Percentiles rank a stretch among this genome's conserved stretches.
phyloP scores from a whole-genome alignment of 2,329 filamentous ascomycete genomes.

The Exserohilum turcica region DNA sequence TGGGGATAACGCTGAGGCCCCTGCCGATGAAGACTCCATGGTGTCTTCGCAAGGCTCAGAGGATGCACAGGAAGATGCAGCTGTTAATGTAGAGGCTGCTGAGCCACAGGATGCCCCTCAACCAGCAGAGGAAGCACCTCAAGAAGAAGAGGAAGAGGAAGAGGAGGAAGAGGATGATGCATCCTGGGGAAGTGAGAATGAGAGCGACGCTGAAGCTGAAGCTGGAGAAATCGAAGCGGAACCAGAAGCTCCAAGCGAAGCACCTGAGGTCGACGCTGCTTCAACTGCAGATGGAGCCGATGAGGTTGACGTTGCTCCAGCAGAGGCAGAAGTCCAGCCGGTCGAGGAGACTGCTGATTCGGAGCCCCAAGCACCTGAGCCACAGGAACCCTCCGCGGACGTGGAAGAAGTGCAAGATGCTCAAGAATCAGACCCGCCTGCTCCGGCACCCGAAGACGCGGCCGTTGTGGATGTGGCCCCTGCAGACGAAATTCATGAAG shows the following conservation, averaged over 20 bases:
- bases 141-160: neutral
- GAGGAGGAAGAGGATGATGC: constrained; percentile 1
- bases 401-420: neutral
- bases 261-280: neutral
- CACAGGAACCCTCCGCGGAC: neutral
- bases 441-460: neutral
- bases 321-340: neutral
- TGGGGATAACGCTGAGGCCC: neutral
- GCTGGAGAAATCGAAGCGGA: neutral
- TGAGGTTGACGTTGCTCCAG: neutral
- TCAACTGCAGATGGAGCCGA: neutral
- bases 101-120: constrained; percentile 9
- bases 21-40: constrained; percentile 1
- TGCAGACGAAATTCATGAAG: neutral
- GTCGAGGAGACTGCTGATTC: constrained; percentile 2
- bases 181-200: constrained; percentile 1
- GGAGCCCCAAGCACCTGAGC: neutral
- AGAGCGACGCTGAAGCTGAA: constrained; percentile 1
- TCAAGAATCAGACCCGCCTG: constrained; percentile 6
- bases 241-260: neutral
- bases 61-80: constrained; percentile 5
- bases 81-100: neutral
- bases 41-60: constrained; percentile 6
- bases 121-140: neutral
- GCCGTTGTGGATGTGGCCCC: neutral